Evolutionary conservation across 2,329 filamentous ascomycete species (phyloP), one percentile per base, ranked within the genome.

Genomic region (Monosporascus ibericus): DNA sequence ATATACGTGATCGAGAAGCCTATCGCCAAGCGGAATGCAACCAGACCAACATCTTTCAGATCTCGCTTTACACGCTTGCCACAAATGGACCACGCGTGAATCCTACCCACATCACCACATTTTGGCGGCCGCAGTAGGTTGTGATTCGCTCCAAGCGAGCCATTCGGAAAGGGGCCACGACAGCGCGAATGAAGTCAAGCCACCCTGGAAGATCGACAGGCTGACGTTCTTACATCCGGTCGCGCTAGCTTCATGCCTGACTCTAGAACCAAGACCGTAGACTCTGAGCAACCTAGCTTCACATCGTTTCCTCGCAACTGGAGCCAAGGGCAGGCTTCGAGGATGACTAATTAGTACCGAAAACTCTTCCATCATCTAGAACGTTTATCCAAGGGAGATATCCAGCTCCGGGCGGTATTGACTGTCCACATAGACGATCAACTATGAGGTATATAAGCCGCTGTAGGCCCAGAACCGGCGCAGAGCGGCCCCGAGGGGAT

Each of bases 231-330:
- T 30, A 3, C 24, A 17, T 17, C 14, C 17, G 5, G 7, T 22
- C 24, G 22, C 30, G n/a, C 42, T 46, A 30, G 42, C 24, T 46
- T 46, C 24, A 24, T 52, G 52, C 30, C 49, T 48, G 56, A 55
- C 58, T 58, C 58, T 53, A 58, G 54, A 57, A 54, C 57, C 52
- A 52, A 48, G 49, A 55, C 53, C 42, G 49, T 37, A 44, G 44
- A 39, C 46, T 40, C 36, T 40, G 37, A 44, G 50, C 48, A 46
- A 44, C 34, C 47, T 51, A 50, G 44, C 48, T 49, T 57, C 37
- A 18, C 39, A 49, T 51, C 52, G 48, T 49, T 46, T 50, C 51
- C 53, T 44, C 53, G 48, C 39, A 44, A 39, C 47, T 48, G 50
- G 52, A 34, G 30, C 27, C 30, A 14, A 34, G 11, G 11, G 9